Percentiles rank a stretch among this genome's conserved stretches.
These are phyloP conservation scores for Tetracentron sinense DNA, from an alignment of 164 flowering plant species.

Conservation along the genomic window DNA sequence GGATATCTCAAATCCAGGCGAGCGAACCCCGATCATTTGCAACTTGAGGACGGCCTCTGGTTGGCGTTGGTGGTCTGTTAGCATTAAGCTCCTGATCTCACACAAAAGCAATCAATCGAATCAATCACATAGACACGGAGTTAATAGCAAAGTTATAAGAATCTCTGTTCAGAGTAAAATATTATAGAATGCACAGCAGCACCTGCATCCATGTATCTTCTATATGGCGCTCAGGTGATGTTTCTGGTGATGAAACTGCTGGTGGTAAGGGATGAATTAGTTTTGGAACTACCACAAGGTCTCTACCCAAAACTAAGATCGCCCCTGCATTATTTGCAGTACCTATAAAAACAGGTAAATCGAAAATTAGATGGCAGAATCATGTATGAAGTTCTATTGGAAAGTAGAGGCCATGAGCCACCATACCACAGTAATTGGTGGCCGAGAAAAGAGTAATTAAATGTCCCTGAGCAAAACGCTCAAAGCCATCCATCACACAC, in stretches of 20 bases:
- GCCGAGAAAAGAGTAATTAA: constrained; percentile 97
- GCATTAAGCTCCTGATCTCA: constrained; percentile 90
- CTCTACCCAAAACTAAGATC: constrained; percentile 95
- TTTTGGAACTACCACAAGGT: constrained; percentile 97
- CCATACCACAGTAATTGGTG: constrained; percentile 95
- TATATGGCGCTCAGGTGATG: constrained; percentile 86
- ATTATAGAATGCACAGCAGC: neutral
- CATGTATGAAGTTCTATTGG: neutral
- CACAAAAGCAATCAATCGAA: constrained; percentile 3
- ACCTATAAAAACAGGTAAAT: constrained; percentile 48
- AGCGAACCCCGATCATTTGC: constrained; percentile 88
- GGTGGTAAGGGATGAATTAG: constrained; percentile 99
- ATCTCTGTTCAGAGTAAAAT: neutral
- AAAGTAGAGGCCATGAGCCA: neutral
- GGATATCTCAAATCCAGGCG: constrained; percentile 75
- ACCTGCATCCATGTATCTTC: constrained; percentile 99
- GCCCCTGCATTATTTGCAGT: constrained; percentile 99
- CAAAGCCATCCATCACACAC: constrained; percentile 94
- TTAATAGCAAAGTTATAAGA: neutral
- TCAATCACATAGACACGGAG: neutral
- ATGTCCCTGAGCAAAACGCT: constrained; percentile 99
- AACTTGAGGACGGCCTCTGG: constrained; percentile 97
- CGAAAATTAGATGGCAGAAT: constrained; percentile 3
- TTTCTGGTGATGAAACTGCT: constrained; percentile 83
- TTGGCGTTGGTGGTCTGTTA: constrained; percentile 98